These are phyloP conservation scores for Amylocystis lapponica DNA, from an alignment of 768 basidiomycete species.

Conservation along the genomic window DNA sequence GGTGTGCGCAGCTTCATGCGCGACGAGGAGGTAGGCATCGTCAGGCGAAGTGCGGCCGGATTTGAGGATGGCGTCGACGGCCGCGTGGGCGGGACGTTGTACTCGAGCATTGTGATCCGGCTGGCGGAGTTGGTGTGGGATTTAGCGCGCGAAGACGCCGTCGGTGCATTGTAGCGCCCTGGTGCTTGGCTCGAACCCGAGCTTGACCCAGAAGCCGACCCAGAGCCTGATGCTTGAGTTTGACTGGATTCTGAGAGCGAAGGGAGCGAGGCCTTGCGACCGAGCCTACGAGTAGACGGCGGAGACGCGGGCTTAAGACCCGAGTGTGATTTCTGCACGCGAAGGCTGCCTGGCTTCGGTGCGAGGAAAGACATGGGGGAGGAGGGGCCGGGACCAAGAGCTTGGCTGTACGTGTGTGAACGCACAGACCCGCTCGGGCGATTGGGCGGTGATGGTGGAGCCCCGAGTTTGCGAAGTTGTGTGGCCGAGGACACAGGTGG, in stretches of 20 bases:
- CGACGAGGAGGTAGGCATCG: slow-evolving; percentile 76
- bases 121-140: slow-evolving; percentile 54
- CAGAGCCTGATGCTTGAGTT: slow-evolving; percentile 52
- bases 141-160: slow-evolving; percentile 78
- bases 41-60: slow-evolving; percentile 70
- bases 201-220: slow-evolving; percentile 43
- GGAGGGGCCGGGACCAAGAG: slow-evolving; percentile 41
- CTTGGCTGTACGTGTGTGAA: slow-evolving; percentile 53
- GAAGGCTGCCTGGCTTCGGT: slow-evolving; percentile 67
- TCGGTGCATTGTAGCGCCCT: slow-evolving; percentile 69
- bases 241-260: slow-evolving; percentile 58
- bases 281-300: slow-evolving; percentile 52
- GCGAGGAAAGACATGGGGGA: slow-evolving; percentile 52
- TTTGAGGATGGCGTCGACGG: slow-evolving; percentile 79
- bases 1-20: slow-evolving; percentile 70
- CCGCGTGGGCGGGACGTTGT: slow-evolving; percentile 67
- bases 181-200: slow-evolving; percentile 26
- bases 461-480: slow-evolving; percentile 60
- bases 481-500: slow-evolving; percentile 66
- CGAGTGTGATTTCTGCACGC: slow-evolving; percentile 80
- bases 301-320: slow-evolving; percentile 75
- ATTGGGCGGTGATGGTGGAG: slow-evolving; percentile 66
- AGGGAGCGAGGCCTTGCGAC: slow-evolving; percentile 76
- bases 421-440: slow-evolving; percentile 42
- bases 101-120: slow-evolving; percentile 53